phyloP scores from a whole-genome alignment of 495 filamentous ascomycete genomes.

The Sordaria brevicollis region DNA sequence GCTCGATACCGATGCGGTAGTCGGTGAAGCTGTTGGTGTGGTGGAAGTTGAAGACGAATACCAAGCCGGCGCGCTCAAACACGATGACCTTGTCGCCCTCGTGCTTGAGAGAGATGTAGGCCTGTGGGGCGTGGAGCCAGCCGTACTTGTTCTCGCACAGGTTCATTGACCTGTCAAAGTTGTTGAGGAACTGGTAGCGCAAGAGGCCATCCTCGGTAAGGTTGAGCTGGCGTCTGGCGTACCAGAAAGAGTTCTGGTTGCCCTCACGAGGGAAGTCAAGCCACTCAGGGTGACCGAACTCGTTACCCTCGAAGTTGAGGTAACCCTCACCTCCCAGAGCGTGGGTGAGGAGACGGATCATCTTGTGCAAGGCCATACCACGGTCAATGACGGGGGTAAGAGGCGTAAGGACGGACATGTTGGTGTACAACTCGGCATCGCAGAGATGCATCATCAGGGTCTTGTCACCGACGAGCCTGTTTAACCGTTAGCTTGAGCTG shows the following conservation, averaged over 20 bases:
- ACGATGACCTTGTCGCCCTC: slow-evolving; percentile 91
- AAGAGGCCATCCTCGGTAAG: slow-evolving; percentile 77
- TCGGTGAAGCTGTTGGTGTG: slow-evolving; percentile 80
- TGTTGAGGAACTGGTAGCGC: slow-evolving; percentile 85
- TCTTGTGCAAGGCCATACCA: slow-evolving; percentile 87
- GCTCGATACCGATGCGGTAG: slow-evolving; percentile 82
- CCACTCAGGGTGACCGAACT: slow-evolving; percentile 98
- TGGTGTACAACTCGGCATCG: slow-evolving; percentile 92
- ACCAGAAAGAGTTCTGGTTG: slow-evolving; percentile 94
- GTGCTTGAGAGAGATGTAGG: slow-evolving; percentile 88
- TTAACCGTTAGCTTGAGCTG: slow-evolving; percentile 19
- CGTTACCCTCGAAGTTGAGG: slow-evolving; percentile 97
- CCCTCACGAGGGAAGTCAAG: slow-evolving; percentile 94
- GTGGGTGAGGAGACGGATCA: slow-evolving; percentile 92
- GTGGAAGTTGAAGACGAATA: slow-evolving; percentile 97
- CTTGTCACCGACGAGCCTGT: slow-evolving; percentile 92
- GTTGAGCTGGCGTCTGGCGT: slow-evolving; percentile 90
- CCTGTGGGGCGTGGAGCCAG: slow-evolving; percentile 82
- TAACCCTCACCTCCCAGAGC: slow-evolving; percentile 93
- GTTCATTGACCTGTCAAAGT: slow-evolving; percentile 93
- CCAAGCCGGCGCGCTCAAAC: slow-evolving; percentile 81
- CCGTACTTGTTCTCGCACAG: slow-evolving; percentile 75
- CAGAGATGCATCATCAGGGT: slow-evolving; percentile 95
- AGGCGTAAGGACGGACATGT: slow-evolving; percentile 82
- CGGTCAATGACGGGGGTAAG: slow-evolving; percentile 86